Conservation (phyloP, 148 eudicot species). For the Chenopodium suecicum region DNA sequence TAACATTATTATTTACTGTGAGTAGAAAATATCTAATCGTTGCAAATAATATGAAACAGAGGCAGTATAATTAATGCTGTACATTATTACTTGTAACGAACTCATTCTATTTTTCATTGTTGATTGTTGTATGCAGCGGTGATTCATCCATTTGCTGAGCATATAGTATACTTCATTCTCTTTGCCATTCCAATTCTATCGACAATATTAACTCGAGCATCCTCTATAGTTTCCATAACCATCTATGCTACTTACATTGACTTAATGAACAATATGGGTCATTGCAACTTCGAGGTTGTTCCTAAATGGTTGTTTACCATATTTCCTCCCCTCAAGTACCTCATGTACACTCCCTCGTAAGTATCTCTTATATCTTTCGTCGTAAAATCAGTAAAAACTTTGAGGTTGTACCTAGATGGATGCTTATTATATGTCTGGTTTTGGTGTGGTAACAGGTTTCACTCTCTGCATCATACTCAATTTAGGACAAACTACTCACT, state of each 20-base stretch:
- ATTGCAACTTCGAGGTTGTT: constrained; percentile 71
- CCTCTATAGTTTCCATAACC: constrained; percentile 23
- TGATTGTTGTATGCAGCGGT: constrained; percentile 42
- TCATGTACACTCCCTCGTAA: constrained; percentile 74
- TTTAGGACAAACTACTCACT: constrained; percentile 77
- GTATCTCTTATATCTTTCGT: constrained; percentile 24
- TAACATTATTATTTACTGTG: no score
- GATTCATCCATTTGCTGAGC: constrained; percentile 76
- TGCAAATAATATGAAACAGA: no score
- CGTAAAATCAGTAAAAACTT: no score
- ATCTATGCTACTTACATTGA: constrained; percentile 51
- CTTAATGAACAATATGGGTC: constrained; percentile 75
- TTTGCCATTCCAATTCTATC: constrained; percentile 54
- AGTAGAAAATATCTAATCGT: no score
- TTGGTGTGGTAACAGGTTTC: constrained; percentile 40
- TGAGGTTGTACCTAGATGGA: no score
- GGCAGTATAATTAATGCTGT: no score
- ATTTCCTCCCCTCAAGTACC: constrained; percentile 74
- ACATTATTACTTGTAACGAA: no score
- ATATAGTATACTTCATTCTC: constrained; percentile 46
- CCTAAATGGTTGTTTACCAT: constrained; percentile 49
- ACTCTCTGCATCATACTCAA: constrained; percentile 85
- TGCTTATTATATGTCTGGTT: no score
- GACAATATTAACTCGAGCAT: constrained; percentile 17
- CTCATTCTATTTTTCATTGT: background rate